Base-by-base conservation (phyloP, 2,329 filamentous ascomycete genomes). In the Leptographium wingfieldii region DNA sequence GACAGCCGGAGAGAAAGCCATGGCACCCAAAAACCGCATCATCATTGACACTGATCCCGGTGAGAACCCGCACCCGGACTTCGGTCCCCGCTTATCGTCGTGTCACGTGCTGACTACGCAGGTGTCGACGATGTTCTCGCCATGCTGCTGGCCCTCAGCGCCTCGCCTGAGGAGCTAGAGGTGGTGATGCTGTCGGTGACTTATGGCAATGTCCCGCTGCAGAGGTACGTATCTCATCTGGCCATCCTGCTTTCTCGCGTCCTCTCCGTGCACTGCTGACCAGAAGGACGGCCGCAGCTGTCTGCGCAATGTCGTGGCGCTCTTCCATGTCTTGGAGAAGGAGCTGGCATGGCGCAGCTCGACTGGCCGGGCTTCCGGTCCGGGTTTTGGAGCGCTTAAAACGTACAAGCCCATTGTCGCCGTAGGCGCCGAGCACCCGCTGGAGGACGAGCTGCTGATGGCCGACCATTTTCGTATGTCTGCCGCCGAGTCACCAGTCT, bases 11-110 rank as follows among this genome's bases (percentile, higher is more conserved):
- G 31, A 19, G 25, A 16, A 48, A 56, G 65, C 55, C 60, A 88
- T 89, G 86, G 78, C 82, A 59, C 80, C 85, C 33, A 84, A 83
- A 67, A 84, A 82, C 67, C 85, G 87, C 68, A 86, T 99, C 66
- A 96, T 99, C 68, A 94, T 99, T 68, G 94, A 99, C 70, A 97
- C 92, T 2, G 94, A 97, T 71, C 92, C 92, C 66, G 75, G 92
- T 89, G 77, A 65, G 71, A 29, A 29, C 19, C 4, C 16, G 16
- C 38, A 11, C 11, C 3, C 19, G 27, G 14, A 2, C 16, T 3
- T 35, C 33, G 33, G 33, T 35, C 29, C 6, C 4, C 10, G 27
- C 51, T 16, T n/a, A 9, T 49, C 19, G 29, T 35, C n/a, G 46
- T 22, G 22, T 67, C 59, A 65, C 52, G 48, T 38, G n/a, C 16